phyloP scores from a whole-genome alignment of 2,329 filamentous ascomycete species.

The Diaporthe amygdali region DNA sequence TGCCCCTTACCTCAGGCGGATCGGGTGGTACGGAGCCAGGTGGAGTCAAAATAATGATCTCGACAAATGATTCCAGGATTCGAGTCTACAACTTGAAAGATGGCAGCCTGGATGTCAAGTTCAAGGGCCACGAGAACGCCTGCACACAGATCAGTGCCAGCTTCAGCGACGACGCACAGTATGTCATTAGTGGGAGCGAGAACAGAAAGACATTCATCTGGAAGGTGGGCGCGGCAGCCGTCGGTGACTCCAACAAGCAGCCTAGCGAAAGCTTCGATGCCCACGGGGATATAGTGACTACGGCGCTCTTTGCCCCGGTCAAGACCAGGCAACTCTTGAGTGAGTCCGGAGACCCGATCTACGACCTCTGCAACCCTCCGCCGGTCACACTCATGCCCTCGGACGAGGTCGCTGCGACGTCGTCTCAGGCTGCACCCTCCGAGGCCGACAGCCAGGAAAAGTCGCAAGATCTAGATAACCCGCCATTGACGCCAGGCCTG shows the following conservation, averaged over 20 bases:
- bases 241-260: slow-evolving; percentile 66
- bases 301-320: slow-evolving; percentile 83
- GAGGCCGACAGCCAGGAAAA: slow-evolving; percentile 18
- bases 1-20: slow-evolving; percentile 48
- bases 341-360: slow-evolving; percentile 88
- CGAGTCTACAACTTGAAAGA: slow-evolving; percentile 88
- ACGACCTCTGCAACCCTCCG: slow-evolving; percentile 93
- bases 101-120: slow-evolving; percentile 85
- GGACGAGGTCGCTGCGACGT: slow-evolving; percentile 58
- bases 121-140: slow-evolving; percentile 88
- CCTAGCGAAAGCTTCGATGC: slow-evolving; percentile 91
- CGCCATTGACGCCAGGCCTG: slow-evolving; percentile 29
- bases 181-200: slow-evolving; percentile 92
- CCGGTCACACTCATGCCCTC: slow-evolving; percentile 81
- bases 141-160: slow-evolving; percentile 89
- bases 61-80: slow-evolving; percentile 92
- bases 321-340: slow-evolving; percentile 79
- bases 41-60: slow-evolving; percentile 84
- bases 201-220: slow-evolving; percentile 91
- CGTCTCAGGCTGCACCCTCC: slow-evolving; percentile 36
- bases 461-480: slow-evolving; percentile 15
- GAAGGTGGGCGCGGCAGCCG: slow-evolving; percentile 55
- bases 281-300: slow-evolving; percentile 86
- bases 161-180: slow-evolving; percentile 85
- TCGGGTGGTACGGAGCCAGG: slow-evolving; percentile 48